phyloP scores from a whole-genome alignment of 2,329 filamentous ascomycete genomes.

The Sarocladium strictum region DNA sequence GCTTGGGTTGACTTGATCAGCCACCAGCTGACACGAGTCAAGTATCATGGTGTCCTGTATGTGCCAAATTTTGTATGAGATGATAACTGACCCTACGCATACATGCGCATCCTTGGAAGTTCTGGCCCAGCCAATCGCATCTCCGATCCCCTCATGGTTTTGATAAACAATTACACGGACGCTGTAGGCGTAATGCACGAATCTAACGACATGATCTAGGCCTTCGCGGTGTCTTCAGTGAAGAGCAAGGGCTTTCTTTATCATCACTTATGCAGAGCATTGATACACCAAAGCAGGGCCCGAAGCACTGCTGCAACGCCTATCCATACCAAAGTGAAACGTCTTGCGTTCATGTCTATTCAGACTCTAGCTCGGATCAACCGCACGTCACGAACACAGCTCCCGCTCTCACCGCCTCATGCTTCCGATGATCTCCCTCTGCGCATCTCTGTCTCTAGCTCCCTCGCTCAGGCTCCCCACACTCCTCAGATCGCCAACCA shows the following conservation, averaged over 20 bases:
- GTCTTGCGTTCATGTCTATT: not conserved
- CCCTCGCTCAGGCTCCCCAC: conserved; percentile 78
- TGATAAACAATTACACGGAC: too few relatives aligned
- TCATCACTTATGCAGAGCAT: not conserved
- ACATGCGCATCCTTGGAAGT: not conserved
- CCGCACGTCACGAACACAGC: not conserved
- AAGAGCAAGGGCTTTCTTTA: not conserved
- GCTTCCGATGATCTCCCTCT: conserved; percentile 77
- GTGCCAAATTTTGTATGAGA: not conserved
- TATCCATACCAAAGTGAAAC: not conserved
- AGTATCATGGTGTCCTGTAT: not conserved
- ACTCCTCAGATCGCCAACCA: conserved; percentile 91
- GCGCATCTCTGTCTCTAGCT: conserved; percentile 75
- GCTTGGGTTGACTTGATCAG: not conserved
- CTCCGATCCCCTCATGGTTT: too few relatives aligned
- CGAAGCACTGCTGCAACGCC: not conserved
- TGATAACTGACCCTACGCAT: not conserved
- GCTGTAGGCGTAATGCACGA: too few relatives aligned
- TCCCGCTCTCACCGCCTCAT: conserved; percentile 37
- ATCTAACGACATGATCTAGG: too few relatives aligned
- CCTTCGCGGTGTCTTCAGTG: too few relatives aligned
- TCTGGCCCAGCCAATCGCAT: not conserved
- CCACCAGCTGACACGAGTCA: not conserved
- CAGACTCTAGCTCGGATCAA: not conserved
- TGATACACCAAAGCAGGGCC: not conserved